Conservation (phyloP, 345 rosid genomes). For the Citrus australasica region DNA sequence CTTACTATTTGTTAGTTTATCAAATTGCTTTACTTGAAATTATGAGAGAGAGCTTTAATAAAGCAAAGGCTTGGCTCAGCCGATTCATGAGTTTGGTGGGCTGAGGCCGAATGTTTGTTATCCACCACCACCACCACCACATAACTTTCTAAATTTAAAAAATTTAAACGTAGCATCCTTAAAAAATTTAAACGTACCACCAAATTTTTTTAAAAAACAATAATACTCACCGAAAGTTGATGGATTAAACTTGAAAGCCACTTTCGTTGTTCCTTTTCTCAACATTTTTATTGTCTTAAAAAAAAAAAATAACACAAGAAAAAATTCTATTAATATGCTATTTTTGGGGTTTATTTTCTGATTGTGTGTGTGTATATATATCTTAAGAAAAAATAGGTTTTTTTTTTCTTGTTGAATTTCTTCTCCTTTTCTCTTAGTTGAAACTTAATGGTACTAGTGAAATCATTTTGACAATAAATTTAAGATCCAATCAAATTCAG, state of each 20-base stretch:
- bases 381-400: too few species aligned
- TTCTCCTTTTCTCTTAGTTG: too few species aligned
- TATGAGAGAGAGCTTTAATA: not conserved
- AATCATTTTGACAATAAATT: too few species aligned
- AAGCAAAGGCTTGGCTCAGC: not conserved
- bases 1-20: not conserved
- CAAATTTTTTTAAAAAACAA: not conserved
- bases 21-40: not conserved
- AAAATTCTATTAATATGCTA: too few species aligned
- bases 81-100: not conserved
- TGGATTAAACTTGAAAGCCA: not conserved
- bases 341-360: not conserved
- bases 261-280: not conserved
- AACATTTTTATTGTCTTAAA: not conserved
- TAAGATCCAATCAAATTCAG: too few species aligned
- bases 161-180: too few species aligned
- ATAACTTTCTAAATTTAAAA: not conserved
- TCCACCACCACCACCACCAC: not conserved
- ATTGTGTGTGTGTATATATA: too few species aligned
- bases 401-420: too few species aligned
- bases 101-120: not conserved
- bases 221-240: conserved; percentile 2
- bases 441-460: too few species aligned
- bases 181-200: not conserved
- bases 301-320: not conserved